These are phyloP conservation scores for Brachypodium distachyon DNA, from an alignment of 202 grass and related monocot species.

Conservation along the genomic window DNA sequence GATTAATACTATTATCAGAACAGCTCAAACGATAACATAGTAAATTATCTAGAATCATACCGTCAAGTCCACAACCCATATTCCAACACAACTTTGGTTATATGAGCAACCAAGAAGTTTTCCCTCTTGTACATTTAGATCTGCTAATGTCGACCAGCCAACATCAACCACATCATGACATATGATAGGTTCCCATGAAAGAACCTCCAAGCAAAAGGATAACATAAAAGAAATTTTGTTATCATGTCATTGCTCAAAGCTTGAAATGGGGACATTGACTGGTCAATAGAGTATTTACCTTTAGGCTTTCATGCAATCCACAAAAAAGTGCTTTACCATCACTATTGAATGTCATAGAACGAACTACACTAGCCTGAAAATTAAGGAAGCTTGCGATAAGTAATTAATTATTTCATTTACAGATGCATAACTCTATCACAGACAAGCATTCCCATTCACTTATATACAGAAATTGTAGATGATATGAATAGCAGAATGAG, in stretches of 20 bases:
- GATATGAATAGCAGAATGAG: background rate
- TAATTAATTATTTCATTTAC: constrained; percentile 18
- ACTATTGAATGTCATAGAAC: constrained; percentile 82
- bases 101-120: constrained; percentile 98
- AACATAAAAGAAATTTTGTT: background rate
- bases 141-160: constrained; percentile 80
- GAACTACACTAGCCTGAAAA: constrained; percentile 71
- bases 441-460: constrained; percentile 2
- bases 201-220: constrained; percentile 46
- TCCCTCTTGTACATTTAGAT: constrained; percentile 74
- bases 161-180: constrained; percentile 77
- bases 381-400: constrained; percentile 1
- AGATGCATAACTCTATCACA: background rate
- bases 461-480: constrained; percentile 1
- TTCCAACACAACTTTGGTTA: constrained; percentile 83
- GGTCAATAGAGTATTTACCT: constrained; percentile 36
- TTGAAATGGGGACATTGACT: background rate
- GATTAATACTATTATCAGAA: constrained; percentile 19
- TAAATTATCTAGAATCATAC: constrained; percentile 33
- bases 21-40: background rate
- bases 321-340: constrained; percentile 82
- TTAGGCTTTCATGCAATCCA: constrained; percentile 89
- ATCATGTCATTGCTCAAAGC: background rate
- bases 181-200: constrained; percentile 89
- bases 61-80: constrained; percentile 81